Conservation (phyloP, 2,329 filamentous ascomycete species). For the Ascocoryne sarcoides region DNA sequence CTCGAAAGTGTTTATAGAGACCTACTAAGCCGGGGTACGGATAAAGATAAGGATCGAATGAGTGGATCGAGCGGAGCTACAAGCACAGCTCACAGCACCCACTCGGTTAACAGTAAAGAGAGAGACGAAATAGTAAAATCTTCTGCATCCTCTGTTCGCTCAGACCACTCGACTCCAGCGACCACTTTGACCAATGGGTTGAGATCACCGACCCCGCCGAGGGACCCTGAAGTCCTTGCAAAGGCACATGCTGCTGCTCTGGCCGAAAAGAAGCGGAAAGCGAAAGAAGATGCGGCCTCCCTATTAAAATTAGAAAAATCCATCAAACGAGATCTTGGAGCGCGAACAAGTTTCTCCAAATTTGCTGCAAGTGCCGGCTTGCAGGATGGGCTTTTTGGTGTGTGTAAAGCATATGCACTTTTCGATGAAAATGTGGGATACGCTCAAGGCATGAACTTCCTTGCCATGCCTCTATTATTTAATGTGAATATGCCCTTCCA, state of each 20-base stretch:
- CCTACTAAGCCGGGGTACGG: constrained; percentile 68
- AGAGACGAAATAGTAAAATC: constrained; percentile 58
- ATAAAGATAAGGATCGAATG: constrained; percentile 61
- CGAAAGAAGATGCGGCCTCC: constrained; percentile 65
- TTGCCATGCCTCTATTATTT: constrained; percentile 92
- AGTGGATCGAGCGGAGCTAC: constrained; percentile 27
- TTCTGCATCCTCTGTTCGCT: constrained; percentile 78
- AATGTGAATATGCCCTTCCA: constrained; percentile 50
- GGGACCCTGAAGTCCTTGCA: constrained; percentile 51
- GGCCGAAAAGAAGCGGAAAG: constrained; percentile 66
- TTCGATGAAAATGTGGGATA: constrained; percentile 94
- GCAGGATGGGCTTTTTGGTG: constrained; percentile 86
- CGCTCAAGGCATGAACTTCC: constrained; percentile 97
- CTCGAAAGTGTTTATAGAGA: constrained; percentile 82
- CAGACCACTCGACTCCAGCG: constrained; percentile 58
- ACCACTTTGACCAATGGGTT: constrained; percentile 46
- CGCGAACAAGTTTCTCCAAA: constrained; percentile 92
- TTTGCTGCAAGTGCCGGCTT: constrained; percentile 85
- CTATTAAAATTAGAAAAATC: constrained; percentile 81
- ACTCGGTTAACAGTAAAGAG: constrained; percentile 45
- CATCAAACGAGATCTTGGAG: constrained; percentile 84
- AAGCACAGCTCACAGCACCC: constrained; percentile 41
- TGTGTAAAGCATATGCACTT: constrained; percentile 95
- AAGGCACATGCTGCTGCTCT: constrained; percentile 57
- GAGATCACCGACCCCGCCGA: constrained; percentile 47